A percentile compares a stretch with the other conserved stretches of the same genome.
Conservation (phyloP, 129 eudicot genomes). For the Sambucus nigra region DNA sequence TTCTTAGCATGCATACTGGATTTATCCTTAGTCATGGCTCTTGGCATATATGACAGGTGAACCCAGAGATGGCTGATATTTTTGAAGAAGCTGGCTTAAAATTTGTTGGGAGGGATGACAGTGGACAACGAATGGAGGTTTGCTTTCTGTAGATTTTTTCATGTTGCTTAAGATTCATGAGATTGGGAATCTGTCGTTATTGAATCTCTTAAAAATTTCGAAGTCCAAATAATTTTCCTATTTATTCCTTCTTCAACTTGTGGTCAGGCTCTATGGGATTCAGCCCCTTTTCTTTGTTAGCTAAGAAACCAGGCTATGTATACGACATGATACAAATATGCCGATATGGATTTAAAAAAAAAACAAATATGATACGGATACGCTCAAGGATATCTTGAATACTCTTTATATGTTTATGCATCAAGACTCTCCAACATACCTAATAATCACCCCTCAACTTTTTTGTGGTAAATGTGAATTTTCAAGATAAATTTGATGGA, state of each 20-base stretch:
- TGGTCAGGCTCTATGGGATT: neutral
- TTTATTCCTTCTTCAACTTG: neutral
- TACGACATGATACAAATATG: too few relatives aligned
- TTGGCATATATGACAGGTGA: constrained; percentile 46
- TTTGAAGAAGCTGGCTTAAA: constrained; percentile 72
- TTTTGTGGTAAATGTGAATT: too few relatives aligned
- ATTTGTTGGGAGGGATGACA: constrained; percentile 96
- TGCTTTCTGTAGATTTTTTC: constrained; percentile 9
- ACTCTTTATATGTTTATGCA: too few relatives aligned
- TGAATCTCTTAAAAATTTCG: neutral
- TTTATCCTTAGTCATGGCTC: neutral
- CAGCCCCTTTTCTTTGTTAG: too few relatives aligned
- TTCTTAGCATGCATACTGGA: neutral
- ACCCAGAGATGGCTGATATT: constrained; percentile 61
- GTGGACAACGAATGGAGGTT: constrained; percentile 96
- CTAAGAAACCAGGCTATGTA: too few relatives aligned
- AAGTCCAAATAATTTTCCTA: neutral
- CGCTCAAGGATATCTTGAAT: too few relatives aligned
- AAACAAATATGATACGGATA: too few relatives aligned
- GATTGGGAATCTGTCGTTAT: neutral
- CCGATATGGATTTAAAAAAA: too few relatives aligned
- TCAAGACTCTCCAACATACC: too few relatives aligned
- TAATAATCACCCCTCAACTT: too few relatives aligned
- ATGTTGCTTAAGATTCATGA: neutral
- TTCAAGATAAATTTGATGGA: too few relatives aligned